A percentile compares a stretch with the other conserved stretches of the same genome.
Evolutionary conservation across 805 yeast species (phyloP).

Genomic region (Candida sonorensis): DNA sequence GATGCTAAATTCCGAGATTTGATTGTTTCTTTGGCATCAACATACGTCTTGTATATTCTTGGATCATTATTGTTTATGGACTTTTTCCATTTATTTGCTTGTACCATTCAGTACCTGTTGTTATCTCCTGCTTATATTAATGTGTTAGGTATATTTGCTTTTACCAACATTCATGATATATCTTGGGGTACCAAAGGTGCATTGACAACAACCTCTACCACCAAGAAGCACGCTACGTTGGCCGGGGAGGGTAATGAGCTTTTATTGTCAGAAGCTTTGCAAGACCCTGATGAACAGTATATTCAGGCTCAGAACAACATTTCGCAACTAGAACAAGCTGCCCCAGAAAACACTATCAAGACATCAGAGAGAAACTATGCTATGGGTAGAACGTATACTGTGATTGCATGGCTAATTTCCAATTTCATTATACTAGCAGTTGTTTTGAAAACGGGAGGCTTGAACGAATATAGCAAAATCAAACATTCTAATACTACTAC

Average conservation of each 20-base stretch:
- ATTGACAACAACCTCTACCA: constrained; percentile 45
- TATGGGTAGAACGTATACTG: constrained; percentile 79
- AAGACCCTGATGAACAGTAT: constrained; percentile 25
- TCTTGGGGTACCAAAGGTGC: constrained; percentile 97
- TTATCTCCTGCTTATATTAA: constrained; percentile 85
- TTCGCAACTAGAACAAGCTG: constrained; percentile 36
- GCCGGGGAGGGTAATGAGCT: constrained; percentile 11
- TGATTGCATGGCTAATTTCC: constrained; percentile 77
- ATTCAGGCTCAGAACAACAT: constrained; percentile 18
- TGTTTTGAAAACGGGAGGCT: constrained; percentile 79
- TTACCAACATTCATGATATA: constrained; percentile 90
- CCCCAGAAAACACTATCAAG: constrained; percentile 30
- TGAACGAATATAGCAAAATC: constrained; percentile 33
- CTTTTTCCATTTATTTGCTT: constrained; percentile 85
- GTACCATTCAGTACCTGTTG: constrained; percentile 74
- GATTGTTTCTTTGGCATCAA: constrained; percentile 73
- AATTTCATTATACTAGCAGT: constrained; percentile 74
- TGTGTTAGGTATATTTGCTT: constrained; percentile 85
- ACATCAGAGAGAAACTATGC: constrained; percentile 68
- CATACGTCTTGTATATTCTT: constrained; percentile 69
- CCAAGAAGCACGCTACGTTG: constrained; percentile 50
- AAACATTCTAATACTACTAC: too few relatives aligned
- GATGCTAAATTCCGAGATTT: constrained; percentile 76
- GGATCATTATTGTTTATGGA: constrained; percentile 78
- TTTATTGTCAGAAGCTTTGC: constrained; percentile 23